Evolutionary conservation across 108 stramenopile genomes (phyloP).

Genomic region (Nannochloropsis granulata): DNA sequence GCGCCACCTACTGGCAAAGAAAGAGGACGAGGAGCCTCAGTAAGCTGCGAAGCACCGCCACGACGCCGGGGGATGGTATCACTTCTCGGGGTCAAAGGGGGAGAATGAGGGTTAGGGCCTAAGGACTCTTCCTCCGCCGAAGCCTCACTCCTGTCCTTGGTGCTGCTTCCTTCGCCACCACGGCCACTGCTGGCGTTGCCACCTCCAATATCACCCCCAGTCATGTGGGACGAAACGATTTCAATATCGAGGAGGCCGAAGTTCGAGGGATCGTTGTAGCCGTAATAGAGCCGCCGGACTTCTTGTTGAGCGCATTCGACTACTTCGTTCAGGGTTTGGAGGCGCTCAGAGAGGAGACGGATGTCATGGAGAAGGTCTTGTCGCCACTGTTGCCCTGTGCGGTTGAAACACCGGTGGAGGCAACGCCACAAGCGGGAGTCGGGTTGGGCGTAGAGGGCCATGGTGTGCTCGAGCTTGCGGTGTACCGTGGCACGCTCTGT

Average conservation of each 20-base stretch:
- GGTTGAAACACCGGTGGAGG: not conserved
- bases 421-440: not conserved
- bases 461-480: constrained; percentile 2
- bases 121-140: not conserved
- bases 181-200: not conserved
- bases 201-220: not conserved
- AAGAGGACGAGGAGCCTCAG: too few species aligned
- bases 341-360: not conserved
- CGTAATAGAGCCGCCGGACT: not conserved
- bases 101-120: not conserved
- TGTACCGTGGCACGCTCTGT: not conserved
- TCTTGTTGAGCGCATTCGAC: not conserved
- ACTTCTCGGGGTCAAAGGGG: not conserved
- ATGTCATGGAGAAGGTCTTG: constrained; percentile 3
- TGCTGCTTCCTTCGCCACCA: not conserved
- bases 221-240: not conserved
- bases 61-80: too few species aligned
- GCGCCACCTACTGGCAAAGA: too few species aligned
- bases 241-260: not conserved
- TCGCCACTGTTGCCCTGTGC: not conserved
- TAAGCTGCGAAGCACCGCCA: too few species aligned
- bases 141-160: not conserved
- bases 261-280: not conserved
- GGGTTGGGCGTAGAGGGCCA: not conserved
- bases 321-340: not conserved